Percentiles rank a stretch among this genome's conserved stretches.
Conservation (phyloP, 345 rosid species). For the Gossypium rotundifolium region DNA sequence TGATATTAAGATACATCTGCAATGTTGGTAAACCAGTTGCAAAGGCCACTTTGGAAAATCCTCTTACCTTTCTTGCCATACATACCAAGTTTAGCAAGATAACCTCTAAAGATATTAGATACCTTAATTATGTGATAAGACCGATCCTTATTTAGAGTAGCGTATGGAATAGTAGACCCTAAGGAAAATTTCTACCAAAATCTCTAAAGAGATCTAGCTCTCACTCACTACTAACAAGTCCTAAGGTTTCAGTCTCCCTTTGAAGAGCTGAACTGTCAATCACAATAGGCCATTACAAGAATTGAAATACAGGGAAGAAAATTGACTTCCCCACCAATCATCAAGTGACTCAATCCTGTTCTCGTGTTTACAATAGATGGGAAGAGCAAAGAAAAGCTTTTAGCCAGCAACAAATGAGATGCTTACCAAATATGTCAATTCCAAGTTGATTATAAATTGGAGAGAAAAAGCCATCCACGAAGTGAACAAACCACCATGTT, state of each 20-base stretch:
- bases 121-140: no score
- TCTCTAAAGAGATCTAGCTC: neutral
- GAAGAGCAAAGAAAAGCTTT: neutral
- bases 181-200: neutral
- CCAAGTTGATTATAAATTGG: conserved; percentile 93
- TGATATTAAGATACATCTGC: neutral
- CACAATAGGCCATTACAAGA: neutral
- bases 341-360: neutral
- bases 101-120: neutral
- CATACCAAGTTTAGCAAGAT: neutral
- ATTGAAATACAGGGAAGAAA: neutral
- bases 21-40: neutral
- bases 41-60: neutral
- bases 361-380: neutral
- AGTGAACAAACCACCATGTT: conserved; percentile 99
- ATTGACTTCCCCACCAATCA: neutral
- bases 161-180: neutral
- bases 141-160: neutral
- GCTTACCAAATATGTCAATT: conserved; percentile 83
- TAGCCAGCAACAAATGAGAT: neutral
- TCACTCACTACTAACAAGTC: neutral
- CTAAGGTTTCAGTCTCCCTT: neutral
- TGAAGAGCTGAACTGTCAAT: neutral
- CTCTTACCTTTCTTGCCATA: neutral
- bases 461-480: conserved; percentile 95